These are phyloP conservation scores for Paspalum vaginatum DNA, from an alignment of 176 grass and related monocot genomes.

Conservation along the genomic window DNA sequence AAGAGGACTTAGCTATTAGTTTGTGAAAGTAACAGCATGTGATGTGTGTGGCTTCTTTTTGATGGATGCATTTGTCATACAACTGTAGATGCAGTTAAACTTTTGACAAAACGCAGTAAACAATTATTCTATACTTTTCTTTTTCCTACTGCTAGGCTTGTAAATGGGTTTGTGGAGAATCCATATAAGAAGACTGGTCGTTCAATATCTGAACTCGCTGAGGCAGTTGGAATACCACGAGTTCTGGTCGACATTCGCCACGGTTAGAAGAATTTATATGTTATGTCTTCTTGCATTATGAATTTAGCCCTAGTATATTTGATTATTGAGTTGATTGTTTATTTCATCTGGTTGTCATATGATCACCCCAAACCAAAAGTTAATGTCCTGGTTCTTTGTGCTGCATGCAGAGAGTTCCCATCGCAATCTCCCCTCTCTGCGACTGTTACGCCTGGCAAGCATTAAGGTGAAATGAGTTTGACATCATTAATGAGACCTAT, in stretches of 20 bases:
- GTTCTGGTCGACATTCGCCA: constrained; percentile 90
- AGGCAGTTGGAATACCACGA: constrained; percentile 86
- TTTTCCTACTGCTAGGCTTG: constrained; percentile 58
- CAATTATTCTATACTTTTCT: not conserved
- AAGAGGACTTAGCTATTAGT: too few species aligned
- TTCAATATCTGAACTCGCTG: constrained; percentile 81
- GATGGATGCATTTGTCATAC: too few species aligned
- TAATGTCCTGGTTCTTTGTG: constrained; percentile 6
- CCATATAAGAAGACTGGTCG: constrained; percentile 67
- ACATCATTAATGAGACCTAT: not conserved
- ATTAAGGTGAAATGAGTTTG: constrained; percentile 58
- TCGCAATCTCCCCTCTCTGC: constrained; percentile 74
- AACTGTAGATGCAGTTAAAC: not conserved
- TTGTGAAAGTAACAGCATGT: too few species aligned
- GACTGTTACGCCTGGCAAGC: constrained; percentile 69
- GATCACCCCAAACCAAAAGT: not conserved
- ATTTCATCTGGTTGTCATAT: constrained; percentile 12
- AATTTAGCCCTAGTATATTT: not conserved
- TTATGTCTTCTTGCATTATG: not conserved
- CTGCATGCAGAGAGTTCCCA: constrained; percentile 83
- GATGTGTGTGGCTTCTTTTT: too few species aligned
- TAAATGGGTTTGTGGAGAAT: constrained; percentile 81
- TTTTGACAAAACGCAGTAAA: not conserved
- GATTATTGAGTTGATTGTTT: not conserved
- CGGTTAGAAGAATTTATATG: constrained; percentile 58